A percentile compares a stretch with the other conserved stretches of the same genome.
phyloP scores from a whole-genome alignment of 495 filamentous ascomycete genomes.

The Penicillium flavigenum region DNA sequence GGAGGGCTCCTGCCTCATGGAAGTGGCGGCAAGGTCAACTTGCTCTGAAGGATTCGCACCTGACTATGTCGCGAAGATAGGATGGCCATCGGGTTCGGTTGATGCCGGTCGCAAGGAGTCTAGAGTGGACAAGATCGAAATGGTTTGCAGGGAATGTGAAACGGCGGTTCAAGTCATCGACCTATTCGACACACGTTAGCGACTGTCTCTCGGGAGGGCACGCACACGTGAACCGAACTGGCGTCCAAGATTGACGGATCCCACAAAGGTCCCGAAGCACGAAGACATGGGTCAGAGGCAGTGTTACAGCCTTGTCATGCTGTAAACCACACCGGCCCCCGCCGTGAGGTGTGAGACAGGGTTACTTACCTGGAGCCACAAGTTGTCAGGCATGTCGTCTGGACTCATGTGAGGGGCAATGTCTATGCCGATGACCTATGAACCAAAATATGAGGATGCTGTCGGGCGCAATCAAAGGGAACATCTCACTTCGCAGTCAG shows the following conservation, averaged over 20 bases:
- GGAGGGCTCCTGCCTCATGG: background rate
- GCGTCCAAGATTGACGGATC: background rate
- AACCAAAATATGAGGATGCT: conserved; percentile 25
- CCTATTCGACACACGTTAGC: conserved; percentile 42
- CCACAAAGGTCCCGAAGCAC: background rate
- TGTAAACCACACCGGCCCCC: background rate
- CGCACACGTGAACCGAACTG: background rate
- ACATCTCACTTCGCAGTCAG: conserved; percentile 65
- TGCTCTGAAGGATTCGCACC: conserved; percentile 35
- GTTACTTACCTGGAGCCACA: conserved; percentile 63
- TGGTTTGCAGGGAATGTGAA: conserved; percentile 73
- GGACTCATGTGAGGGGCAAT: conserved; percentile 73
- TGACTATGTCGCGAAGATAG: conserved; percentile 77
- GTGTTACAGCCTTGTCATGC: background rate
- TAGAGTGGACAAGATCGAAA: conserved; percentile 90
- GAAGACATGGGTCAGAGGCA: background rate
- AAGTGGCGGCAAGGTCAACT: conserved; percentile 1
- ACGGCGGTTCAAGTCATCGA: conserved; percentile 75
- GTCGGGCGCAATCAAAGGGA: background rate
- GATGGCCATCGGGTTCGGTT: conserved; percentile 70
- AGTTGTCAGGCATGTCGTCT: conserved; percentile 64
- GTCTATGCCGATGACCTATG: conserved; percentile 77
- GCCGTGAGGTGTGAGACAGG: background rate
- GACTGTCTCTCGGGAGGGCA: conserved; percentile 6
- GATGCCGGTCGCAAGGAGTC: conserved; percentile 76